Base-by-base conservation (phyloP, 306 rosid genomes). In the Parietaria judaica region DNA sequence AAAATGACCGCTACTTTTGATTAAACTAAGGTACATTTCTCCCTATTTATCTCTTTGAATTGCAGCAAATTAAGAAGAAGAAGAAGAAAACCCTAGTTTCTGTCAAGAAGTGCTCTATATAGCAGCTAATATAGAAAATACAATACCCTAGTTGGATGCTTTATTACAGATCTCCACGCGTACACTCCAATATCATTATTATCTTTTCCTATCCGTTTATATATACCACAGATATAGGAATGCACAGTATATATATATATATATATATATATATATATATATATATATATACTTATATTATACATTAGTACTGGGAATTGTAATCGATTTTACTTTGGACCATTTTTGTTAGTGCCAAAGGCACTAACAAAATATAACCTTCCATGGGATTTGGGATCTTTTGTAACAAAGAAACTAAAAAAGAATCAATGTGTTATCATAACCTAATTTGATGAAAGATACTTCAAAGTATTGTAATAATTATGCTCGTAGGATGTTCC, bases 271-370 rank as follows among this genome's bases (percentile, higher is more conserved):
- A 23, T 5, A 41, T 41, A 41, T 41, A 41, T 41, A 41, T 41
- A 41, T 41, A 41, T 5, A 41, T 41, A 49, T 5, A 4, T 3
- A 8, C 14, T 11, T 49, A 11, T 11, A n/a, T 41, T 8, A 41
- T 41, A 5, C 7, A 65, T 23, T 55, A 69, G 61, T 68, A 71
- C 55, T 66, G 67, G 59, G 53, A 11, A 36, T 58, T 66, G 56
- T 74, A 78, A 80, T 80, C 77, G 64, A 67, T 72, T 70, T 51
- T 44, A 53, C 61, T 76, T 72, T 78, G 74, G 76, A 78, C 61
- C 83, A 72, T 66, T 72, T 49, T 62, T 37, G 71, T 57, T 83
- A 80, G 78, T 86, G 95, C 71, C 71, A 11, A 8, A 35, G 60
- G 76, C 90, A 86, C 87, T 79, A 66, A 61, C 60, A 68, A 68